Evolutionary conservation across 1,284 basidiomycete species (phyloP), one percentile per base, ranked within the genome.

Genomic region (Tilletia walkeri): DNA sequence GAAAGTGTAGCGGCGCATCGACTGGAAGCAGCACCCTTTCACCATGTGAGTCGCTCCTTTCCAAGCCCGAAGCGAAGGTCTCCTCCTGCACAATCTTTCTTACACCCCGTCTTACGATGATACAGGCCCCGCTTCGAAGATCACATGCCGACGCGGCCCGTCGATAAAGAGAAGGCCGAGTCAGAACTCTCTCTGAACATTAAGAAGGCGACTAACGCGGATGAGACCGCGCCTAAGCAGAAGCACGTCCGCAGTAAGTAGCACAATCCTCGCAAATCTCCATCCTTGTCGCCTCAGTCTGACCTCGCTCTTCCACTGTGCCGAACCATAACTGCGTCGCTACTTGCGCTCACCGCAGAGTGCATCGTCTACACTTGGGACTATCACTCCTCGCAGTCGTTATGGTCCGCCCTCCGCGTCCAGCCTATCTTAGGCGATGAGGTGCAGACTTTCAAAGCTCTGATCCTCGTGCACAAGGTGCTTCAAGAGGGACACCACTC

Each of bases 281-380:
- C 12, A 4, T 39, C 5, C 36, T 48, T 38, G n/a, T 20, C 30
- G 10, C 18, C 6, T 34, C 34, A 10, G 34, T 14, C 65, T 24
- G 54, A 7, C 9, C 41, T 7, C 41, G 9, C 14, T 9, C 45
- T 5, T 38, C 4, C 7, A 65, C 16, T 39, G 63, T 12, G 59
- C 2, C 34, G 7, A 30, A 30, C 24, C 24, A 20, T 18, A 10
- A 18, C 53, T 20, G 53, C 53, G 6, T 45, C 41, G 6, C 41
- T 45, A 61, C 36, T 48, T 12, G 3, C 20, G 12, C 67, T 56
- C 18, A 7, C 48, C 66, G 10, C 73, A 78, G 77, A 82, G 70
- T 82, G 80, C 65, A 83, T 83, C 71, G 80, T 83, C 56, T 83
- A 81, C 74, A 83, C 81, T n/a, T 82, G 81, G 81, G 82, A 83